Evolutionary conservation across 805 yeast species (phyloP).

Genomic region (Groenewaldozyma salmanticensis): DNA sequence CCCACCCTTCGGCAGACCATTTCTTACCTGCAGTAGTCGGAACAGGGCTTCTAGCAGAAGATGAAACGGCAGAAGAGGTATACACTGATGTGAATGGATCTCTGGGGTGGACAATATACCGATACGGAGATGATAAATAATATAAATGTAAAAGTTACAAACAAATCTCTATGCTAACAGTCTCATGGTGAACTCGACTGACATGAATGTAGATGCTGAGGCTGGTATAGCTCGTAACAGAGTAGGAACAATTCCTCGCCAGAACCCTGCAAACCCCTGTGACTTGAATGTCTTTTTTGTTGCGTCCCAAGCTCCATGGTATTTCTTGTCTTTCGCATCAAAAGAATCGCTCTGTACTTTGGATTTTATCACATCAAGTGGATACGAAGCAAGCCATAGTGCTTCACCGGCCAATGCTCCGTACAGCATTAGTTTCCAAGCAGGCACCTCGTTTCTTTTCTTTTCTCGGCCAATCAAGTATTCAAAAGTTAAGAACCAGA

Average conservation of each 20-base stretch:
- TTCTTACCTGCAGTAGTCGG: conserved; percentile 58
- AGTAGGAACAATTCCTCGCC: conserved; percentile 49
- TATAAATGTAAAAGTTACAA: neutral
- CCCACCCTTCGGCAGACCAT: conserved; percentile 76
- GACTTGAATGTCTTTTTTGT: conserved; percentile 34
- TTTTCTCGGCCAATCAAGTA: conserved; percentile 32
- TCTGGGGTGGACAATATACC: conserved; percentile 60
- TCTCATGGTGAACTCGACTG: conserved; percentile 60
- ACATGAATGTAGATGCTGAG: conserved; percentile 70
- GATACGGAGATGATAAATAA: conserved; percentile 11
- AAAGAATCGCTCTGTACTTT: conserved; percentile 47
- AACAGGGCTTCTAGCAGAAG: conserved; percentile 39
- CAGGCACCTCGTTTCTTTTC: conserved; percentile 38
- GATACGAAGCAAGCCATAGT: conserved; percentile 59
- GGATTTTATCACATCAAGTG: conserved; percentile 57
- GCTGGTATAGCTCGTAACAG: conserved; percentile 54
- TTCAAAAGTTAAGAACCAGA: conserved; percentile 64
- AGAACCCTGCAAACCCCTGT: conserved; percentile 42
- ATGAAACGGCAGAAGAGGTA: conserved; percentile 32
- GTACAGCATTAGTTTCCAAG: conserved; percentile 44
- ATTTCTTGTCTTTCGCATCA: conserved; percentile 21
- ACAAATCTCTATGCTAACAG: conserved; percentile 20
- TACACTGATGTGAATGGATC: conserved; percentile 36
- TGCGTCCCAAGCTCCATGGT: conserved; percentile 34
- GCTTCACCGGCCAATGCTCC: conserved; percentile 67